phyloP scores from a whole-genome alignment of 768 basidiomycete species.

The Trametes coccinea region DNA sequence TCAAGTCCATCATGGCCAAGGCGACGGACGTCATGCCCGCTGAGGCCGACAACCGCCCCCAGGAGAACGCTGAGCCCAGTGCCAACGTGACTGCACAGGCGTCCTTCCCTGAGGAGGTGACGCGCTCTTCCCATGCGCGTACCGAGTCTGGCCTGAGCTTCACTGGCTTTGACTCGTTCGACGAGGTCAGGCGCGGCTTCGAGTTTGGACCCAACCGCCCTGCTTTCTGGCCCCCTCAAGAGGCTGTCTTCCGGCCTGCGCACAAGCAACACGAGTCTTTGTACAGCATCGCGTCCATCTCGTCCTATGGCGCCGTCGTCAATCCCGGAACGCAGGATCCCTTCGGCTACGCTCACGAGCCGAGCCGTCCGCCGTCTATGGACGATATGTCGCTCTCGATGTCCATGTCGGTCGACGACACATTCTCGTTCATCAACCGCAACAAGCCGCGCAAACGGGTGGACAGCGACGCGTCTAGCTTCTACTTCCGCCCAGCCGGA shows the following conservation, averaged over 20 bases:
- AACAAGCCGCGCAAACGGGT: constrained; percentile 51
- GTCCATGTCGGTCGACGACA: constrained; percentile 62
- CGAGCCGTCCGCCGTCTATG: constrained; percentile 59
- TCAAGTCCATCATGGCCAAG: constrained; percentile 31
- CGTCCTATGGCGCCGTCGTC: constrained; percentile 72
- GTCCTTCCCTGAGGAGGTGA: constrained; percentile 9
- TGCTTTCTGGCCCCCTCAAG: constrained; percentile 61
- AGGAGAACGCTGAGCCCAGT: constrained; percentile 41
- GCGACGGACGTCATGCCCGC: constrained; percentile 22
- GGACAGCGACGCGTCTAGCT: constrained; percentile 77
- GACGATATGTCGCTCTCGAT: constrained; percentile 47
- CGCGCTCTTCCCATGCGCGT: constrained; percentile 34
- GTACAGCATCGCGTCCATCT: constrained; percentile 77
- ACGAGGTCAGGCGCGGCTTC: constrained; percentile 77
- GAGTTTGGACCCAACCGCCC: constrained; percentile 67
- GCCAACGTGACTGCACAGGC: constrained; percentile 30
- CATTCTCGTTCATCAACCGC: constrained; percentile 60
- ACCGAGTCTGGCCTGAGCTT: constrained; percentile 61
- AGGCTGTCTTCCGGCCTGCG: constrained; percentile 29
- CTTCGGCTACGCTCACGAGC: constrained; percentile 62
- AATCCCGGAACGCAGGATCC: constrained; percentile 66
- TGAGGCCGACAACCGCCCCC: constrained; percentile 39
- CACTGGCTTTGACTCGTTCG: constrained; percentile 70
- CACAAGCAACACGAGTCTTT: constrained; percentile 58
- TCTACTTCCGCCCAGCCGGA: constrained; percentile 60